Percentiles rank a stretch among this genome's conserved stretches.
Evolutionary conservation across 495 filamentous ascomycete genomes (phyloP).

Genomic region (Haplographium delicatum): DNA sequence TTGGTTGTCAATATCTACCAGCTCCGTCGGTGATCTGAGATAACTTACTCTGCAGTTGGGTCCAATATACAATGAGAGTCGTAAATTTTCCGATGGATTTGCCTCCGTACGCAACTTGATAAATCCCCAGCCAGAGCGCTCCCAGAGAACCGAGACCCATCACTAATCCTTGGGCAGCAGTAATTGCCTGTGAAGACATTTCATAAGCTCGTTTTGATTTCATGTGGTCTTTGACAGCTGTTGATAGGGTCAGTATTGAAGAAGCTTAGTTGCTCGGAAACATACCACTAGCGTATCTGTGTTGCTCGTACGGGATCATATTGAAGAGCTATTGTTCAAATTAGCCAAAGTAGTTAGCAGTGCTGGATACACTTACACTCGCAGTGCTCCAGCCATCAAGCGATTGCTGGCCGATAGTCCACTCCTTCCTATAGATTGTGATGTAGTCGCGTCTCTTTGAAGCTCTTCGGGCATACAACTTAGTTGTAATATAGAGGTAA

Average conservation of each 20-base stretch:
- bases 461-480: slow-evolving; percentile 39
- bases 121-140: slow-evolving; percentile 62
- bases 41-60: slow-evolving; percentile 39
- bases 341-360: background rate
- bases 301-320: slow-evolving; percentile 58
- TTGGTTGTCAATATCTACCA: slow-evolving; percentile 21
- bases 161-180: slow-evolving; percentile 45
- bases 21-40: too few relatives aligned
- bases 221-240: slow-evolving; percentile 26
- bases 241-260: slow-evolving; percentile 1
- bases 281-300: slow-evolving; percentile 47
- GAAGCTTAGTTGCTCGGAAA: background rate
- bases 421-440: slow-evolving; percentile 22
- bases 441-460: slow-evolving; percentile 35
- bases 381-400: slow-evolving; percentile 25
- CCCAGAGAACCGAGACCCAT: slow-evolving; percentile 58
- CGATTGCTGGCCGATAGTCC: slow-evolving; percentile 20
- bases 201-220: slow-evolving; percentile 18
- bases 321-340: slow-evolving; percentile 43
- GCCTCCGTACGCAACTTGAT: slow-evolving; percentile 51
- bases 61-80: slow-evolving; percentile 68
- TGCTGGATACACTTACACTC: slow-evolving; percentile 17
- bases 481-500: slow-evolving; percentile 59
- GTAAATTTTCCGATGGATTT: slow-evolving; percentile 66
- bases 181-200: slow-evolving; percentile 20